Base-by-base conservation (phyloP, 352 stramenopile species). In the Globisporangium barbulae region DNA sequence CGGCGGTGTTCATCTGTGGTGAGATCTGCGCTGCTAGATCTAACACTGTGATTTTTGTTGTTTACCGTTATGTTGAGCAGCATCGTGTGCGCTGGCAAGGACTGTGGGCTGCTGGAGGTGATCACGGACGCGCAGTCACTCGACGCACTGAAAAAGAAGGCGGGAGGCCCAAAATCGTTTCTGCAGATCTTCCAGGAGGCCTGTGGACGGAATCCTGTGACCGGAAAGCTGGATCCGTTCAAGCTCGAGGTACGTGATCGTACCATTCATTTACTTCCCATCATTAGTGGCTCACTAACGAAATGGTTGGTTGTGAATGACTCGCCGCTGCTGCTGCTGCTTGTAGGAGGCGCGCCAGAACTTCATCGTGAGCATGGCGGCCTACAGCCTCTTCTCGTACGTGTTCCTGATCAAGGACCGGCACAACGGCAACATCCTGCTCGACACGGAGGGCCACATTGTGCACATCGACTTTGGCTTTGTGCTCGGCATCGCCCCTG, bases 391-490 rank as follows among this genome's bases (percentile, higher is more conserved):
- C 19, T 94, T 99, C 55, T 97, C 81, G 37, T 99, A 99, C 67
- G 79, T 99, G 1, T 88, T 99, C 39, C 83, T 98, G 28, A 76
- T 99, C 60, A 99, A 99, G 64, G 97, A 99, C 72, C 84, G 96
- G 13, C 97, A 99, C 84, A 99, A 99, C 63, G 97, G 96, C 22
- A 99, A 99, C 75, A 97, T 99, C 49, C 97, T 99, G 80, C 85
- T 99, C 33, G 92, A 98, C 69, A 96, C 76, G 5, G 81, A 95
- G 65, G 96, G 97, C 3, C 93, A 98, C 70, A 72, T 99, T 21
- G 89, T 99, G 54, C 96, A 99, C 79, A 99, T 99, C 73, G 97
- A 99, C 74, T 99, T 99, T 88, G 97, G 97, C 21, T 99, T 99
- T 72, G 91, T 98, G 33, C 88, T 99, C 62, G 96, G 96, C 39